Conservation (phyloP, 75 land plant species). For the Gnetum montanum region DNA sequence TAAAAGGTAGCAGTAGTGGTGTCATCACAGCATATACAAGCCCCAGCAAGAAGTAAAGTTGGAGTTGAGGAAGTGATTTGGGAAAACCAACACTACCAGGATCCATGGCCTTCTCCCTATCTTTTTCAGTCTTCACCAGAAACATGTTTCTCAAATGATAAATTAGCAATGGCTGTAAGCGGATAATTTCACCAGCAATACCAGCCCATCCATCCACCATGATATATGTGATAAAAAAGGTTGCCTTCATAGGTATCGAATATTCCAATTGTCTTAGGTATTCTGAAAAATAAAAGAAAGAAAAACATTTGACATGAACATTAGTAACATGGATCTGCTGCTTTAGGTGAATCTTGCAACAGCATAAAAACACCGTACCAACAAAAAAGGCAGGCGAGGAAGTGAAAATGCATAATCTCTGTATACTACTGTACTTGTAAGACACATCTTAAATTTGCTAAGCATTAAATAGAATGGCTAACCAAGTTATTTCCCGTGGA, state of each 20-base stretch:
- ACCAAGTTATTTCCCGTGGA: neutral
- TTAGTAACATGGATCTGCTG: too few species aligned
- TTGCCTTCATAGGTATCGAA: conserved; percentile 47
- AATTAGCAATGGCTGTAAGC: conserved; percentile 40
- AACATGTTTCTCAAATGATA: conserved; percentile 56
- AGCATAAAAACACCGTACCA: too few species aligned
- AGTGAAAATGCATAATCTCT: neutral
- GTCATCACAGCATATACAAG: conserved; percentile 51
- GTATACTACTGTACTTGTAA: neutral
- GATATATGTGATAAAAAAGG: conserved; percentile 67
- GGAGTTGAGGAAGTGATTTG: conserved; percentile 37
- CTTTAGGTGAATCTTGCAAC: too few species aligned
- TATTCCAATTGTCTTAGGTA: conserved; percentile 42
- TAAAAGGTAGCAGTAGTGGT: conserved; percentile 57
- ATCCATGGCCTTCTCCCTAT: conserved; percentile 50
- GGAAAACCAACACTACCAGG: conserved; percentile 47
- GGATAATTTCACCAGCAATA: conserved; percentile 49
- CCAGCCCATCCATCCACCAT: conserved; percentile 83
- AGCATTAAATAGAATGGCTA: neutral
- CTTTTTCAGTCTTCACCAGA: conserved; percentile 65
- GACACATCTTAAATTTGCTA: too few species aligned
- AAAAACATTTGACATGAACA: too few species aligned
- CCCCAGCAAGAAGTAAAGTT: conserved; percentile 56
- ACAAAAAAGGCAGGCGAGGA: too few species aligned
- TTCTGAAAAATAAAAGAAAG: conserved; percentile 22